Evolutionary conservation across 106 monocot species (phyloP), one percentile per base, ranked within the genome.

Genomic region (Triglochin maritima): DNA sequence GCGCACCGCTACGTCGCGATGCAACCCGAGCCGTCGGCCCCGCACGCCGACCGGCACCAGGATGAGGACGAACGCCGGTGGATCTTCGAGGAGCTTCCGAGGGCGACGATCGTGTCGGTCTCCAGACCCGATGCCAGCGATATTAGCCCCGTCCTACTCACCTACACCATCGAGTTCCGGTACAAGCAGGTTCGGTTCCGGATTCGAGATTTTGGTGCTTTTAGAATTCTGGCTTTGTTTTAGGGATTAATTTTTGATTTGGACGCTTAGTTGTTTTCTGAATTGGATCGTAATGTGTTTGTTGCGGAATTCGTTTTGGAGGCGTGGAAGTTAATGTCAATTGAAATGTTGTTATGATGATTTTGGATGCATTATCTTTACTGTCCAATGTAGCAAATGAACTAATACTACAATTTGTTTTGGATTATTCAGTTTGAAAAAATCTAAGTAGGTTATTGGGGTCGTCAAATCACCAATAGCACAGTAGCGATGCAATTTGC

Each of bases 111-210:
- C 77, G 76, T 90, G 48, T 90, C 90, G 4, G 85, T 95, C 16
- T 95, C 95, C 29, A 78, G 95, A 46, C 87, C 90, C 66, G 95
- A 95, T 56, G 87, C 70, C 41, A 79, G 83, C 69, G 95, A 95
- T 61, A 95, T 90, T 74, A 87, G 81, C 42, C 95, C 95, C 66
- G 77, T 90, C 71, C 83, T 90, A 7, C 85, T 95, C 14, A 77
- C 90, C 17, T 95, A 95, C 78, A 87, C 87, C 62, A 90, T 95
- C 78, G 90, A 95, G 64, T 74, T 95, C 71, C 83, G 81, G 51
- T 95, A 95, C 83, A 95, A 95, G 64, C 87, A 90, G 95, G 94
- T 90, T 8, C 56, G 3, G 56, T 56, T 53, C 6, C 45, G 68
- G 44, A 45, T 69, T 46, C 16, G 8, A 11, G 3, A 4, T 17